These are phyloP conservation scores for Yarrowia deformans DNA, from an alignment of 805 yeast species.

Conservation along the genomic window DNA sequence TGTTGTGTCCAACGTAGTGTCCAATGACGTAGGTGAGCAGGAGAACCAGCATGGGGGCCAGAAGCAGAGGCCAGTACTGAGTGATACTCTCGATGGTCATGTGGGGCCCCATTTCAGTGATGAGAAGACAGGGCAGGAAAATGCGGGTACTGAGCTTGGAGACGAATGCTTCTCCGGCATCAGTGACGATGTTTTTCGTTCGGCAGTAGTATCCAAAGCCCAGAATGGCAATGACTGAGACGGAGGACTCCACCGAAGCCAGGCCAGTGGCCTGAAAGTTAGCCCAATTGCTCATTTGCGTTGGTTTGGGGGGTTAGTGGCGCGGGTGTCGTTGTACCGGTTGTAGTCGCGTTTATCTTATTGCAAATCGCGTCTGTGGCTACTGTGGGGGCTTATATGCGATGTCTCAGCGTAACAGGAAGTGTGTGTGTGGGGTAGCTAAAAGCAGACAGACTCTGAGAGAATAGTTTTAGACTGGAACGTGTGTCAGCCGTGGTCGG, in stretches of 20 bases:
- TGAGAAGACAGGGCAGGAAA: conserved; percentile 42
- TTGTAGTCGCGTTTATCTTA: neutral
- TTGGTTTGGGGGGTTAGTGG: neutral
- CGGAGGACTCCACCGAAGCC: conserved; percentile 41
- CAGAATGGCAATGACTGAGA: conserved; percentile 42
- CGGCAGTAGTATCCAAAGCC: conserved; percentile 41
- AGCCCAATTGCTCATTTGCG: conserved; percentile 29
- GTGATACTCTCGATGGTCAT: conserved; percentile 41
- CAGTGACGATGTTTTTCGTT: conserved; percentile 35
- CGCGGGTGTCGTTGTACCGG: neutral
- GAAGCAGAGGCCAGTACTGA: conserved; percentile 42
- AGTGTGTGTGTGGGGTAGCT: conserved; percentile 6
- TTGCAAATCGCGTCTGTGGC: neutral
- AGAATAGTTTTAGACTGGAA: neutral
- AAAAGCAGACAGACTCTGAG: conserved; percentile 18
- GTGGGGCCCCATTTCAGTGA: conserved; percentile 44
- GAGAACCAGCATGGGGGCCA: conserved; percentile 40
- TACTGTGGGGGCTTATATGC: neutral
- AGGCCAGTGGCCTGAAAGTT: conserved; percentile 28
- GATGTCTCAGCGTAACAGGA: neutral
- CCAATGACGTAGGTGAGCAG: conserved; percentile 40
- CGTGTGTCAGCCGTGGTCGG: neutral
- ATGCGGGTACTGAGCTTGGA: conserved; percentile 42
- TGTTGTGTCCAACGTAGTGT: conserved; percentile 35
- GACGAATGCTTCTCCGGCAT: conserved; percentile 37